Conservation (phyloP, 1,284 basidiomycete genomes). For the Microbotryum violaceum region DNA sequence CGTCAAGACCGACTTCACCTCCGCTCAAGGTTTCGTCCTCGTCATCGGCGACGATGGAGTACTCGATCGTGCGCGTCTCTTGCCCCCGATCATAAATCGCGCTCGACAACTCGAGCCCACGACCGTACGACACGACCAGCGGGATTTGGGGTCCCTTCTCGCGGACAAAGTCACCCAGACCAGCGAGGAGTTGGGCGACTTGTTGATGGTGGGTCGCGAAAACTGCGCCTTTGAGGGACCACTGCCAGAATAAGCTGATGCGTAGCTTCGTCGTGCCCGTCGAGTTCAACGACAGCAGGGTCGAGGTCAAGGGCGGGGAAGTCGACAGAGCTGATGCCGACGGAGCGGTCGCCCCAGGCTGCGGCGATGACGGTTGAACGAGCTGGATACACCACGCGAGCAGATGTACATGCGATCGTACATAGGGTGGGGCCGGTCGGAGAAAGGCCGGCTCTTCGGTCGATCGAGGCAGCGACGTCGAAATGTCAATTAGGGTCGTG, state of each 20-base stretch:
- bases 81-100: constrained; percentile 69
- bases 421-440: constrained; percentile 86
- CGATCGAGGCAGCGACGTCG: constrained; percentile 90
- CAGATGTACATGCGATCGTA: constrained; percentile 78
- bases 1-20: constrained; percentile 45
- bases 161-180: constrained; percentile 66
- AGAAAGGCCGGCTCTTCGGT: constrained; percentile 85
- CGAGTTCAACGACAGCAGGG: constrained; percentile 31
- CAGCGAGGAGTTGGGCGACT: constrained; percentile 61
- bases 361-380: constrained; percentile 38
- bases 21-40: constrained; percentile 50
- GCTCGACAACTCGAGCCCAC: constrained; percentile 69
- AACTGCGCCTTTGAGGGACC: constrained; percentile 78
- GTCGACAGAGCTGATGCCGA: constrained; percentile 35
- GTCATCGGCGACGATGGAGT: constrained; percentile 66
- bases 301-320: constrained; percentile 43
- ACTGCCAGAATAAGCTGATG: constrained; percentile 90
- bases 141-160: constrained; percentile 68
- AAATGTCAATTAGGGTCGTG: constrained; percentile 65
- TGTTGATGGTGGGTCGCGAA: constrained; percentile 53
- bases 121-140: constrained; percentile 66
- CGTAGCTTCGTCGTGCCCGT: constrained; percentile 47
- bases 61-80: constrained; percentile 75
- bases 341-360: constrained; percentile 36
- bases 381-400: constrained; percentile 87